A percentile compares a stretch with the other conserved stretches of the same genome.
Evolutionary conservation across 768 basidiomycete species (phyloP).

Genomic region (Lactifluus rugatus): DNA sequence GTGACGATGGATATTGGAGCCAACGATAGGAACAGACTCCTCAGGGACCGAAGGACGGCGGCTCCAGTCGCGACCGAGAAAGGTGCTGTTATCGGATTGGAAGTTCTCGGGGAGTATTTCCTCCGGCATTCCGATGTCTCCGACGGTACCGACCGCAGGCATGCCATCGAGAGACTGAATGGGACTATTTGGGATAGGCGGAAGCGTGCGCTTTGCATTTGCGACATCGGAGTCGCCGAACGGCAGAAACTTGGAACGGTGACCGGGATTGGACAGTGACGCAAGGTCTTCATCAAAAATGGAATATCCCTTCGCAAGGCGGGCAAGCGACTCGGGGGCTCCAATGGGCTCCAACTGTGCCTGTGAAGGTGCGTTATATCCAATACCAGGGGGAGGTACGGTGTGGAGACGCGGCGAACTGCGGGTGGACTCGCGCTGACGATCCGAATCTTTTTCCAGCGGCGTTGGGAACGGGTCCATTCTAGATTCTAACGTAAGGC

Average conservation of each 20-base stretch:
- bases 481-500: slow-evolving; percentile 1
- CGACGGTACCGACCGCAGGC: background rate
- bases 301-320: slow-evolving; percentile 32
- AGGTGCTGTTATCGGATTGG: slow-evolving; percentile 44
- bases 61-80: slow-evolving; percentile 46
- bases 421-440: background rate
- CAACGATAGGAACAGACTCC: slow-evolving; percentile 16
- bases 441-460: slow-evolving; percentile 18
- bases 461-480: slow-evolving; percentile 13
- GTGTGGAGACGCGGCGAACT: slow-evolving; percentile 12
- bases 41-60: slow-evolving; percentile 1
- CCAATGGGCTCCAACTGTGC: slow-evolving; percentile 20
- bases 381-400: slow-evolving; percentile 3
- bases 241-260: slow-evolving; percentile 39
- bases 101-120: slow-evolving; percentile 35
- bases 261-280: slow-evolving; percentile 23
- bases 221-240: slow-evolving; percentile 39
- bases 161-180: slow-evolving; percentile 37
- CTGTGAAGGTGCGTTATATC: slow-evolving; percentile 21
- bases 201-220: slow-evolving; percentile 34
- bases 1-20: too few species aligned
- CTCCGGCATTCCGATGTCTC: slow-evolving; percentile 27
- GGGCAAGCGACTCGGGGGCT: slow-evolving; percentile 8
- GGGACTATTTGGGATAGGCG: slow-evolving; percentile 47
- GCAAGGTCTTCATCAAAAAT: slow-evolving; percentile 35